Evolutionary conservation across 2,329 filamentous ascomycete species (phyloP).

Genomic region (Peltaster fructicola): DNA sequence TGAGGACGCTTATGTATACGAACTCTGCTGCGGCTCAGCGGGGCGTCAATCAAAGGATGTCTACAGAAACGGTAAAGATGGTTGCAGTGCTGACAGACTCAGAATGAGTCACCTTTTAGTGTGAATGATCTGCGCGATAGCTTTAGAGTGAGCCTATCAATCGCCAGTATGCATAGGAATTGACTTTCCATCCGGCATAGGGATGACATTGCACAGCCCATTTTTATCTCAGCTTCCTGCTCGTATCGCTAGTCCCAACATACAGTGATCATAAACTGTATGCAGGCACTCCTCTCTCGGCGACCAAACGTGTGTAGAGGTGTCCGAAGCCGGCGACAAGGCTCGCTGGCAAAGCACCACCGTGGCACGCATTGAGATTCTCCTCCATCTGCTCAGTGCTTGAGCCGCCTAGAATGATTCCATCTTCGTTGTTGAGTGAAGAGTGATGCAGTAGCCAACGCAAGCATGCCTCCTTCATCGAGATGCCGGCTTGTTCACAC

Average conservation of each 20-base stretch:
- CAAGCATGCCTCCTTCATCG: slow-evolving; percentile 26
- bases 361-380: slow-evolving; percentile 14
- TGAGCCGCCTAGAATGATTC: slow-evolving; percentile 23
- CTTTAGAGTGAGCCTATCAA: too few species aligned
- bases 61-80: too few species aligned
- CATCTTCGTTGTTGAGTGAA: slow-evolving; percentile 19
- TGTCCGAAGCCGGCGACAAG: slow-evolving; percentile 10
- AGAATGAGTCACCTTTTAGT: too few species aligned
- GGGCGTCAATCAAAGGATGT: too few species aligned
- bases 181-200: too few species aligned
- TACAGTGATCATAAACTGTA: slow-evolving; percentile 9
- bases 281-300: slow-evolving; percentile 6
- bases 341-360: slow-evolving; percentile 11
- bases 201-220: too few species aligned
- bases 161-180: too few species aligned
- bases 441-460: slow-evolving; percentile 31
- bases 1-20: too few species aligned
- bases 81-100: too few species aligned
- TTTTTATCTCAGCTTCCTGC: too few species aligned
- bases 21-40: too few species aligned
- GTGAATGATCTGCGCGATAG: too few species aligned
- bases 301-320: slow-evolving; percentile 8
- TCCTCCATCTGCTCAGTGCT: slow-evolving; percentile 16
- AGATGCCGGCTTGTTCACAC: slow-evolving; percentile 22
- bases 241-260: slow-evolving; percentile 3